Percentiles rank a stretch among this genome's conserved stretches.
phyloP scores from a whole-genome alignment of 1,284 basidiomycete species.

The Testicularia cyperi region DNA sequence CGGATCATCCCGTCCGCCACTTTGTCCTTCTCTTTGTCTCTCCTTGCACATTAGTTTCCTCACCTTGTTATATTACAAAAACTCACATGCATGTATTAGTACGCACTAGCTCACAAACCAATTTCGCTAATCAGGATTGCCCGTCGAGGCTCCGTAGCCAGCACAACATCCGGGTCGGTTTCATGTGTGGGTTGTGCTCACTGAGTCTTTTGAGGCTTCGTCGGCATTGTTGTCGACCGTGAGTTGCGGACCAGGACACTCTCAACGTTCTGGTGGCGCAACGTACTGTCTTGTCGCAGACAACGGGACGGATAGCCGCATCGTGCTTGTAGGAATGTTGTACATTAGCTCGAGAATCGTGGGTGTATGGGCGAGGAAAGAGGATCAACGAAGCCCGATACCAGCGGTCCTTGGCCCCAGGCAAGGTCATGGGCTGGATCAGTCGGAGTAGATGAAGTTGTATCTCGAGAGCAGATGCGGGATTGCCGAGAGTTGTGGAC shows the following conservation, averaged over 20 bases:
- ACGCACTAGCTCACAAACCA: constrained; percentile 9
- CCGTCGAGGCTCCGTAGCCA: too few relatives aligned
- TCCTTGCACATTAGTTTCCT: constrained; percentile 3
- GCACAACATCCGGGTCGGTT: too few relatives aligned
- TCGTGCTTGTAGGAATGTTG: too few relatives aligned
- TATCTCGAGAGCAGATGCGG: constrained; percentile 88
- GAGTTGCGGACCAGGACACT: neutral
- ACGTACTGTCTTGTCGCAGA: neutral
- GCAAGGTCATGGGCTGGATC: neutral
- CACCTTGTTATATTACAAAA: constrained; percentile 22
- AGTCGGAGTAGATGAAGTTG: constrained; percentile 60
- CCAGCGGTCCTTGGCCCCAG: too few relatives aligned
- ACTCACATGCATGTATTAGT: constrained; percentile 27
- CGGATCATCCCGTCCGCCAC: neutral
- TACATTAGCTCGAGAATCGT: too few relatives aligned
- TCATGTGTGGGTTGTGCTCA: too few relatives aligned
- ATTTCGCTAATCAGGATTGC: too few relatives aligned
- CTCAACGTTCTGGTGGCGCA: neutral
- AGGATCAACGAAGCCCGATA: too few relatives aligned
- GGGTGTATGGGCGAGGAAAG: constrained; percentile 2
- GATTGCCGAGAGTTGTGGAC: constrained; percentile 88
- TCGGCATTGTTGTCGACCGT: too few relatives aligned
- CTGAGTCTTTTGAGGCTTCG: too few relatives aligned
- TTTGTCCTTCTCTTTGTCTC: neutral
- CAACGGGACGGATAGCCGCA: too few relatives aligned